phyloP scores from a whole-genome alignment of 306 rosid species.

The Castanea sativa region DNA sequence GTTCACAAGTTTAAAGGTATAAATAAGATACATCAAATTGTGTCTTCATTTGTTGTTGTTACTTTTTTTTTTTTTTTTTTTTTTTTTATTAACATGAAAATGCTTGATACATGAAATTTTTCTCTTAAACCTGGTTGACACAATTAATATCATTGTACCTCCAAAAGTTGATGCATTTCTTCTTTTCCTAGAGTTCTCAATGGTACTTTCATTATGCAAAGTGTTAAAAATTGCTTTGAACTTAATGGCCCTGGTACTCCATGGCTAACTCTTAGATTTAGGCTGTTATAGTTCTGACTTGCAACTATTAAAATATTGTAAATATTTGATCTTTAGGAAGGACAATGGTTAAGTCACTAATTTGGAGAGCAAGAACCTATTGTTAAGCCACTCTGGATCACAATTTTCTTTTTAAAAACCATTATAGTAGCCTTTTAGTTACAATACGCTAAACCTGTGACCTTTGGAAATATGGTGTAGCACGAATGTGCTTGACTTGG shows the following conservation, averaged over 20 bases:
- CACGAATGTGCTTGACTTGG: no score
- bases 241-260: not conserved
- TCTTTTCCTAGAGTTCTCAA: no score
- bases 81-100: no score
- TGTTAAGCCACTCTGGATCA: no score
- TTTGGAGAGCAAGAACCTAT: not conserved
- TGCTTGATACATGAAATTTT: no score
- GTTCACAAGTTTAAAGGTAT: conserved; percentile 48
- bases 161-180: no score
- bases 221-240: no score
- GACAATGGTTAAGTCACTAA: not conserved
- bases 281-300: not conserved
- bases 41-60: conserved; percentile 4
- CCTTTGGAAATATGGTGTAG: not conserved
- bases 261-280: not conserved
- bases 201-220: no score
- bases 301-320: no score
- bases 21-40: conserved; percentile 1
- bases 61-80: not conserved
- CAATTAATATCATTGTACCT: no score
- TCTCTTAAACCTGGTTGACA: no score
- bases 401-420: no score
- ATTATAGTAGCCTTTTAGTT: not conserved
- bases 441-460: not conserved
- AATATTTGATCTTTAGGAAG: not conserved